Evolutionary conservation across 2,329 filamentous ascomycete species (phyloP).

Genomic region (Penicillium sp.): DNA sequence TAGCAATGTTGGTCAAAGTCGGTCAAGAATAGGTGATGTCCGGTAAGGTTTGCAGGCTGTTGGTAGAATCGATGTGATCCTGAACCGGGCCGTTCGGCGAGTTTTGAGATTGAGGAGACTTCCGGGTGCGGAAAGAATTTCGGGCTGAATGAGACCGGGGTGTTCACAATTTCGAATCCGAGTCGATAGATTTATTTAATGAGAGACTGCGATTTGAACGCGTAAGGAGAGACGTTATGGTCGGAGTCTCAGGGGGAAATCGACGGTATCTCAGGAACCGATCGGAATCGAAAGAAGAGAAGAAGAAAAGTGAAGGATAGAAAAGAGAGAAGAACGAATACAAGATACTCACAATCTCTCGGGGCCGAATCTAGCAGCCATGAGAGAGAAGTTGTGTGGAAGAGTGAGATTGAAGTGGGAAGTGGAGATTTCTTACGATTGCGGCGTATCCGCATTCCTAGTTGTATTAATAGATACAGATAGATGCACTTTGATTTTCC

Average conservation of each 20-base stretch:
- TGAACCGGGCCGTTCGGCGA: not conserved
- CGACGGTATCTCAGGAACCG: not conserved
- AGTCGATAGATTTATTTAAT: conserved; percentile 8
- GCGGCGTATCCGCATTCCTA: conserved; percentile 13
- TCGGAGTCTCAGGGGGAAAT: conserved; percentile 16
- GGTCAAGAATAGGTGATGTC: not conserved
- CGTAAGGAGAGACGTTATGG: conserved; percentile 9
- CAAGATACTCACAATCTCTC: conserved; percentile 9
- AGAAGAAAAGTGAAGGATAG: conserved; percentile 10
- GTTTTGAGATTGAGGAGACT: not conserved
- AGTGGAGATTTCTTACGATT: conserved; percentile 25
- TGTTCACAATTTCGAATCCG: conserved; percentile 2
- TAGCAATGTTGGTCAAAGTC: not conserved
- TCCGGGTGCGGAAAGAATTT: not conserved
- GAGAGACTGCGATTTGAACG: conserved; percentile 14
- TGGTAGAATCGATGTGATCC: conserved; percentile 8
- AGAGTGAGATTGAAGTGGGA: conserved; percentile 26
- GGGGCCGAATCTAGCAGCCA: conserved; percentile 25
- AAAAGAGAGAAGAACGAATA: conserved; percentile 11
- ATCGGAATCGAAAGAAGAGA: conserved; percentile 9
- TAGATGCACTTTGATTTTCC: not conserved
- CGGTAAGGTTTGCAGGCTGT: conserved; percentile 1
- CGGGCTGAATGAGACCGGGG: not conserved
- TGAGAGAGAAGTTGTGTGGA: conserved; percentile 20
- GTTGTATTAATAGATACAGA: conserved; percentile 7